phyloP scores from a whole-genome alignment of 352 stramenopile species.

The Phytophthora pistaciae region DNA sequence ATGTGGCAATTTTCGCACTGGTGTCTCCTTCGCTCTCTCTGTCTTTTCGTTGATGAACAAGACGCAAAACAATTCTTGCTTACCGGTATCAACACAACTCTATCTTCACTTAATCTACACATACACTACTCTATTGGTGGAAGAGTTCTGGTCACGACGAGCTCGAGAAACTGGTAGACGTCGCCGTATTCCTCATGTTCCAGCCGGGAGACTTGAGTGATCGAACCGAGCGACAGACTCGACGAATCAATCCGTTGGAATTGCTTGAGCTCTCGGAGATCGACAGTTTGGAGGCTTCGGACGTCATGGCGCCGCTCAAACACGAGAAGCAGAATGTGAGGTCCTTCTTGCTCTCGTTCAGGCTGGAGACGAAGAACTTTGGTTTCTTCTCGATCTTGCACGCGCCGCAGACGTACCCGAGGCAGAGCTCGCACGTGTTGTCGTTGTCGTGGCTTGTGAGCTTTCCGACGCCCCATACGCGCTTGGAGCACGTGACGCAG shows the following conservation, averaged over 20 bases:
- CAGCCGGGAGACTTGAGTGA: conserved; percentile 14
- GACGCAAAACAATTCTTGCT: background rate
- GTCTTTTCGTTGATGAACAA: background rate
- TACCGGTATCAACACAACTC: background rate
- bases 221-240: conserved; percentile 19
- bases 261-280: conserved; percentile 8
- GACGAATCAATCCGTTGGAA: conserved; percentile 6
- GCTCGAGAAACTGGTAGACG: conserved; percentile 12
- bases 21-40: background rate
- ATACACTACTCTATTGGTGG: background rate
- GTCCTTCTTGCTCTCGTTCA: conserved; percentile 15
- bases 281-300: conserved; percentile 7
- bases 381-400: conserved; percentile 25
- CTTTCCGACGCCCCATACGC: conserved; percentile 10
- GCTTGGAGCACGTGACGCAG: conserved; percentile 25
- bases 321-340: conserved; percentile 18
- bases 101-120: background rate
- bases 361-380: conserved; percentile 16
- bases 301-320: conserved; percentile 11
- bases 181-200: conserved; percentile 5
- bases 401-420: conserved; percentile 14
- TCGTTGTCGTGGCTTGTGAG: conserved; percentile 11
- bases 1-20: background rate
- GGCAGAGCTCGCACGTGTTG: conserved; percentile 12
- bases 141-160: background rate